Evolutionary conservation across 179 eudicot genomes (phyloP).

Genomic region (Heliamphora ciliata): DNA sequence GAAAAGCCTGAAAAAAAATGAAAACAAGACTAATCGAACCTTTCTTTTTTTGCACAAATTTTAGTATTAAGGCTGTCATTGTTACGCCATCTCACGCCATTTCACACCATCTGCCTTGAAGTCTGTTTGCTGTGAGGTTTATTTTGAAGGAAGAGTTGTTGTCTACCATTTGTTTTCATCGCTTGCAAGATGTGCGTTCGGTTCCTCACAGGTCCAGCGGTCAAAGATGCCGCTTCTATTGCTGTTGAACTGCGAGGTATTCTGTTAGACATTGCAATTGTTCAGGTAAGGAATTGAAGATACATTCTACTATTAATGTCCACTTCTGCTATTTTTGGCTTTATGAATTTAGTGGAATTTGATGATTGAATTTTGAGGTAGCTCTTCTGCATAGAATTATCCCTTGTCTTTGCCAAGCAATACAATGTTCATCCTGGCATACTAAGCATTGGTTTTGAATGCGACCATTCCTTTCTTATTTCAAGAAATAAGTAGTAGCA

Average conservation of each 20-base stretch:
- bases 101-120: no score
- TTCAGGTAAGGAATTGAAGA: slow-evolving; percentile 32
- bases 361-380: slow-evolving; percentile 36
- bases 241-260: slow-evolving; percentile 45
- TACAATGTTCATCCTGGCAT: slow-evolving; percentile 80
- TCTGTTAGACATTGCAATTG: slow-evolving; percentile 49
- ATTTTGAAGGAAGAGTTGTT: no score
- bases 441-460: slow-evolving; percentile 65
- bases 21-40: no score
- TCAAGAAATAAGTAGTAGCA: no score
- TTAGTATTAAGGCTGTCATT: no score
- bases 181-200: slow-evolving; percentile 31
- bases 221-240: slow-evolving; percentile 51
- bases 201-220: slow-evolving; percentile 48
- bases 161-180: no score
- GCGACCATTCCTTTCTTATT: background rate
- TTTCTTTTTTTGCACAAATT: no score
- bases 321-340: background rate
- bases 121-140: no score
- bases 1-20: no score
- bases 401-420: slow-evolving; percentile 57
- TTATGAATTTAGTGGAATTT: background rate
- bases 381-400: slow-evolving; percentile 80
- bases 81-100: no score
- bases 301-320: background rate